Evolutionary conservation across 208 protist genomes (phyloP).

Genomic region (Naegleria lovaniensis): DNA sequence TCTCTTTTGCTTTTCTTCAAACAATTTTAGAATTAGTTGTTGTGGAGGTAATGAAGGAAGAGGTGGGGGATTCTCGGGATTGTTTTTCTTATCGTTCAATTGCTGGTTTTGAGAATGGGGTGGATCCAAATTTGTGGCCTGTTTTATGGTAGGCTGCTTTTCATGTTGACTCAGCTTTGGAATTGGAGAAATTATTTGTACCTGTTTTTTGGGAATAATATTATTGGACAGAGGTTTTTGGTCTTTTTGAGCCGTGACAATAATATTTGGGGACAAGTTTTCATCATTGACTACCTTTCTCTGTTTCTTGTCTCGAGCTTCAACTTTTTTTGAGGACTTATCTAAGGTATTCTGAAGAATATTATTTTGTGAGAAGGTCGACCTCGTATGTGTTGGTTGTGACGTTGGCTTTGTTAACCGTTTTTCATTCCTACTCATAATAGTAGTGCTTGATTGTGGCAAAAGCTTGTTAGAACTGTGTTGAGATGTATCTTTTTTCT

Average conservation of each 20-base stretch:
- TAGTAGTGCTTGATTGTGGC: too few species aligned
- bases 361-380: neutral
- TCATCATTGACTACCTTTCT: too few species aligned
- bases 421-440: too few species aligned
- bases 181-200: neutral
- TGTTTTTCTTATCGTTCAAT: neutral
- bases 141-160: neutral
- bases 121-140: neutral
- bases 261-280: too few species aligned
- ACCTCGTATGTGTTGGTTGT: neutral
- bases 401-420: neutral
- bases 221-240: neutral
- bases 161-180: neutral
- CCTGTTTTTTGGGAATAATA: neutral
- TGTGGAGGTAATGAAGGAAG: neutral
- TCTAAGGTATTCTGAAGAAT: neutral
- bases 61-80: neutral
- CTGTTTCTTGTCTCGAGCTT: neutral
- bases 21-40: neutral
- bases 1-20: conserved; percentile 5
- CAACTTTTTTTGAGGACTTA: neutral
- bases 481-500: neutral
- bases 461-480: too few species aligned
- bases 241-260: too few species aligned
- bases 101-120: neutral